Evolutionary conservation across 2,329 filamentous ascomycete species (phyloP).

Genomic region (Monilinia fructicola): DNA sequence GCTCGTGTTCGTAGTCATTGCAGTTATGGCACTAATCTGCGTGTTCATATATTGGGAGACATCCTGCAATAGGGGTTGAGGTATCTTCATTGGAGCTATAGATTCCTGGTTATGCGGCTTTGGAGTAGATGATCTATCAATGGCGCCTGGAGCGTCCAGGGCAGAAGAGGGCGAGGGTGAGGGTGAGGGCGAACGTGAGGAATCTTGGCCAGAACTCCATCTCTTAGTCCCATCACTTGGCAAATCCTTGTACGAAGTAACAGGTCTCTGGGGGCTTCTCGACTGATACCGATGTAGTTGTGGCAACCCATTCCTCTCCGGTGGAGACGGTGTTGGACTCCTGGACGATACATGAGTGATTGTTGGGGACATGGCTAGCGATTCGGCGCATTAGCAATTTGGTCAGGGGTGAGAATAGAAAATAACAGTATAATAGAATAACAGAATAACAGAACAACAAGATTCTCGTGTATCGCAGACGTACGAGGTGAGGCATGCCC

Average conservation of each 20-base stretch:
- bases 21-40: slow-evolving; percentile 49
- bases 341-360: slow-evolving; percentile 52
- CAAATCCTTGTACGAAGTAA: slow-evolving; percentile 47
- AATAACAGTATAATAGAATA: neutral
- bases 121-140: slow-evolving; percentile 29
- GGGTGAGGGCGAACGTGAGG: slow-evolving; percentile 19
- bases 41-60: slow-evolving; percentile 65
- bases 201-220: slow-evolving; percentile 38
- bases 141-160: slow-evolving; percentile 38
- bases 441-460: neutral
- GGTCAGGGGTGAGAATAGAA: neutral
- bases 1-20: slow-evolving; percentile 65
- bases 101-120: slow-evolving; percentile 26
- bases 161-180: slow-evolving; percentile 29
- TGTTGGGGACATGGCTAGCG: slow-evolving; percentile 52
- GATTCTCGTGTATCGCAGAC: slow-evolving; percentile 27
- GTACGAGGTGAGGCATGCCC: slow-evolving; percentile 41
- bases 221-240: slow-evolving; percentile 49
- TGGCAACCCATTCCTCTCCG: slow-evolving; percentile 50
- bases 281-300: slow-evolving; percentile 54
- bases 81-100: slow-evolving; percentile 33
- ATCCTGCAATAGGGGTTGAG: slow-evolving; percentile 60
- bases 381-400: slow-evolving; percentile 24
- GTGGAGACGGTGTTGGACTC: slow-evolving; percentile 56
- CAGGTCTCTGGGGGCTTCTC: slow-evolving; percentile 54